Conservation (phyloP, 768 basidiomycete genomes). For the Hemileccinum rubropunctum region DNA sequence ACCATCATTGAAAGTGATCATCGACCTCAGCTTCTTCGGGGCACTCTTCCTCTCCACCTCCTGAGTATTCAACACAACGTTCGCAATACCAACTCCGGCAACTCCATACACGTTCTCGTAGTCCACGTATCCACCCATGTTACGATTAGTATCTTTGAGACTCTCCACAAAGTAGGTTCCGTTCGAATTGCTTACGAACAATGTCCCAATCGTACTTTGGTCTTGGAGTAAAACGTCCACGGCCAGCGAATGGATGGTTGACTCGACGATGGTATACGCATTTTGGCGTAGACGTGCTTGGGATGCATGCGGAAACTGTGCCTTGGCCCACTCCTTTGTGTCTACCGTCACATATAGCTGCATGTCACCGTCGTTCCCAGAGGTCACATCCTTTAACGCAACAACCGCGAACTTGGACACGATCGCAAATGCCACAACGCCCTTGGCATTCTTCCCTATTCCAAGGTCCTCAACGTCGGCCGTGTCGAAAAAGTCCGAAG, state of each 20-base stretch:
- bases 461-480: conserved; percentile 80
- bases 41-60: conserved; percentile 73
- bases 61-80: conserved; percentile 78
- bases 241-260: conserved; percentile 87
- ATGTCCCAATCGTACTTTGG: conserved; percentile 67
- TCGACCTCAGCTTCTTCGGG: conserved; percentile 71
- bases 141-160: conserved; percentile 89
- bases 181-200: conserved; percentile 95
- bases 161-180: conserved; percentile 94
- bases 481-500: conserved; percentile 76
- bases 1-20: conserved; percentile 91
- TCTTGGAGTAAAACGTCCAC: conserved; percentile 88
- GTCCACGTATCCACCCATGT: conserved; percentile 86
- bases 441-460: conserved; percentile 78
- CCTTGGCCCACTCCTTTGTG: conserved; percentile 80
- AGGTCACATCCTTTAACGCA: conserved; percentile 70
- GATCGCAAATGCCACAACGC: conserved; percentile 90
- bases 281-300: conserved; percentile 80
- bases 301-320: conserved; percentile 89
- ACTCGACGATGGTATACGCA: conserved; percentile 95
- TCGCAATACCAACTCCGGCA: conserved; percentile 90
- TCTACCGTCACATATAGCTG: conserved; percentile 84
- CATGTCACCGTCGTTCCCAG: conserved; percentile 65
- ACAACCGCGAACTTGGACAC: conserved; percentile 92
- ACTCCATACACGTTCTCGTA: conserved; percentile 86